Evolutionary conservation across 768 basidiomycete genomes (phyloP), one percentile per base, ranked within the genome.

Genomic region (Xerocomellus intermedius): DNA sequence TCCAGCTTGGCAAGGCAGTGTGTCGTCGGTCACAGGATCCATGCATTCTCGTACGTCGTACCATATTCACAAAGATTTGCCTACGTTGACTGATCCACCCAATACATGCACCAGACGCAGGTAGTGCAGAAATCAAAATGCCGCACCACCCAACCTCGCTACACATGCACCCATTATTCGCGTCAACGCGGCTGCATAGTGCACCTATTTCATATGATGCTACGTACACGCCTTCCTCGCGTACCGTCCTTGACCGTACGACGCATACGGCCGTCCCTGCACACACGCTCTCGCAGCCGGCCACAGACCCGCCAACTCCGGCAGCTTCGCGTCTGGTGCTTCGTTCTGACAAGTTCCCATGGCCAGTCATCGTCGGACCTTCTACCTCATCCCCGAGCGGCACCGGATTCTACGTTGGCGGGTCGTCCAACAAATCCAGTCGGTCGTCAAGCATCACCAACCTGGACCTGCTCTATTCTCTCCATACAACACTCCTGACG

Each of bases 201-300:
- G 82, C 85, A 2, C 84, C 85, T 30, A 83, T 87, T 52, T 79
- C 79, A 30, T 87, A 82, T 67, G 82, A 87, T 62, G 68, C 83
- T 19, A 73, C 71, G 2, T 82, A 75, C 58, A 75, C 82, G 1
- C 85, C 85, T 13, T 82, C 83, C 21, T 74, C 81, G 16, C 77
- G 77, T 35, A 82, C 81, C 19, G 75, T 86, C 41, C 72, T 85
- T 21, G 83, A 86, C 58, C 77, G 78, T 9, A 76, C 73, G 12
- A 82, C 81, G 4, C 79, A 77, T 56, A 70, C 73, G 3, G 72
- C 85, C 3, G 79, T 87, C 36, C 82, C 84, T 13, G 63, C 75
- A 5, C 78, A 78, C 56, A 83, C 80, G 0, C 79, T 87, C 42
- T 68, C 78, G 2, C 82, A 86, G 62, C 82, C 85, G 8, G 84